These are phyloP conservation scores for Wakefieldia striispora DNA, from an alignment of 768 basidiomycete species.

Conservation along the genomic window DNA sequence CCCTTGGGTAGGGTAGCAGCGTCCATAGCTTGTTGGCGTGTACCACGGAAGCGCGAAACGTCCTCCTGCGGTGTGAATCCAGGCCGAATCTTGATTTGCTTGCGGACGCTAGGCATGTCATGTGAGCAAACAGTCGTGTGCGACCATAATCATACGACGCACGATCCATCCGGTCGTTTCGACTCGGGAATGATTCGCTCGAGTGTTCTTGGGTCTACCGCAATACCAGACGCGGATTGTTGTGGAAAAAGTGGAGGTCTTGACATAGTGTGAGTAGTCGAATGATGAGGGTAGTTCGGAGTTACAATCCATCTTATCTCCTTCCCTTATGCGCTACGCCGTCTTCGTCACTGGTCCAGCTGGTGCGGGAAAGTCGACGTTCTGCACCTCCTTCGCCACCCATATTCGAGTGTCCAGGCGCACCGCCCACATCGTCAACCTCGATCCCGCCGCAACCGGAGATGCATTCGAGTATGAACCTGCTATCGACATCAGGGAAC, in stretches of 20 bases:
- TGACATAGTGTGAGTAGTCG: conserved; percentile 50
- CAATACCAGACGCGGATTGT: conserved; percentile 72
- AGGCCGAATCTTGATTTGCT: conserved; percentile 85
- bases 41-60: conserved; percentile 79
- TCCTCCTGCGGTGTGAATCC: conserved; percentile 96
- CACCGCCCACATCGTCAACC: conserved; percentile 89
- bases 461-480: conserved; percentile 92
- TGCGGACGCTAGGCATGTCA: conserved; percentile 61
- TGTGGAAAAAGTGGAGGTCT: conserved; percentile 73
- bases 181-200: conserved; percentile 89
- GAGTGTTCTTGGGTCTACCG: conserved; percentile 80
- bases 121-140: conserved; percentile 10
- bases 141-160: conserved; percentile 21
- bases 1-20: conserved; percentile 63
- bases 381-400: conserved; percentile 83
- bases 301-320: conserved; percentile 28
- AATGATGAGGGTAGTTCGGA: conserved; percentile 18
- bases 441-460: conserved; percentile 89
- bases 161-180: conserved; percentile 82
- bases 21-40: conserved; percentile 73
- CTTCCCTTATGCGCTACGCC: conserved; percentile 72
- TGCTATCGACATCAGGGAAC: conserved; percentile 88
- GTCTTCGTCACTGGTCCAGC: conserved; percentile 93
- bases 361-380: conserved; percentile 96
- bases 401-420: conserved; percentile 83